Evolutionary conservation across 2,329 filamentous ascomycete species (phyloP), one percentile per base, ranked within the genome.

Genomic region (Bipolaris gigantea): DNA sequence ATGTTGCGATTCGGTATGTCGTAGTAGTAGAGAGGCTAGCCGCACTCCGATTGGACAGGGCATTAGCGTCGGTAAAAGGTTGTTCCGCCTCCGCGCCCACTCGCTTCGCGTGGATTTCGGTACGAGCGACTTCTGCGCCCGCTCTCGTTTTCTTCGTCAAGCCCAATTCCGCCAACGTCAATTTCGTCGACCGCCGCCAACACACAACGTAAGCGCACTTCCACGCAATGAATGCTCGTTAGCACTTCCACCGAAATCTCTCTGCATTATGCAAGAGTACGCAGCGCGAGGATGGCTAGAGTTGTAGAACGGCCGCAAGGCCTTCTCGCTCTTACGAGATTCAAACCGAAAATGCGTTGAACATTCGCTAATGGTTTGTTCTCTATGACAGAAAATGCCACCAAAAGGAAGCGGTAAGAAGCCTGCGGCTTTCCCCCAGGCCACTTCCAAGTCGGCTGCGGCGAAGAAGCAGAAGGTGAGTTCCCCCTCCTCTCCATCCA

Each of bases 401-500:
- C 74, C 93, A 79, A 99, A 97, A 85, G 92, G 92, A 54, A 48
- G 43, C 85, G 97, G 90, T 97, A 97, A 86, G 88, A 90, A 82
- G 94, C 94, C 75, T 84, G 92, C 94, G 83, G 94, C 94, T 55
- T 71, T 71, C 66, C 68, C 68, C 54, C 66, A 69, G 64, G 62
- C 88, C 76, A 54, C 34, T 30, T 54, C 51, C 3, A 96, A 95
- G 87, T 90, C 53, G 38, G 40, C 92, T 83, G 85, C 85, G 74
- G 83, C 83, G 74, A 97, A 97, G 90, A 99, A 97, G 89, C 84
- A 85, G 74, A 99, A 97, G 92, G 94, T 97, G 87, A 43, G 40
- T 43, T 8, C 11, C 25, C 25, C 25, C 27, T 10, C 32, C 40
- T 13, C 10, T 30, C 27, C 27, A 30, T 30, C 4, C 10, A 10